Base-by-base conservation (phyloP, 805 yeast species). In the Lipomyces orientalis region DNA sequence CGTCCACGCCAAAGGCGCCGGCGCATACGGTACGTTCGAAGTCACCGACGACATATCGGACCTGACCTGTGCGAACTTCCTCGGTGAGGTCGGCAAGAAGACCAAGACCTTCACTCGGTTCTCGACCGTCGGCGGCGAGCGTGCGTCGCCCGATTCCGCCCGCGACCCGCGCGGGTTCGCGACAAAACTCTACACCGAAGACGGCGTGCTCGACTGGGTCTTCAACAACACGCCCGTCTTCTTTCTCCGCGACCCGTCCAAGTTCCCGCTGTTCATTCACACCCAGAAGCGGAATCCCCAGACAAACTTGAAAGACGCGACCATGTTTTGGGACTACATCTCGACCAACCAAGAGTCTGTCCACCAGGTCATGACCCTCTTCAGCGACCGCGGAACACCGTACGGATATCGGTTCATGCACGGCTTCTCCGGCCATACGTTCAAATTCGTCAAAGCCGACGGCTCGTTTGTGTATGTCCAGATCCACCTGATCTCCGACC, bases 121-220 rank as follows among this genome's bases (percentile, higher is more conserved):
- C 79, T 85, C 89, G 61, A 87, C 90, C 25, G 91, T 88, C 46
- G 90, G 90, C 68, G 90, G 90, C 61, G 91, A 88, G 77, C 79
- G 79, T 73, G 91, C 90, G 60, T 81, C 89, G 52, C 84, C 90
- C 9, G 91, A 88, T 73, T 80, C 88, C 29, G 87, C 85, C 19
- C 84, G 91, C 75, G 91, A 88, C 74, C 91, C 91, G 56, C 83
- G 91, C 75, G 91, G 91, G 2, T 88, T 87, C 76, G 80, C 90
- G 16, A 85, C 86, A 56, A 88, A 88, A 78, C 80, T 88, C 70
- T 85, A 85, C 80, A 88, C 91, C 22, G 89, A 87, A 69, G 88
- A 86, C 75, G 91, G 91, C 63, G 85, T 84, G 77, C 78, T 86
- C 74, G 91, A 88, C 80, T 87, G 89, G 89, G 91, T 88, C 25